Evolutionary conservation across 495 filamentous ascomycete genomes (phyloP), one percentile per base, ranked within the genome.

Genomic region (Hamigera avellanea): DNA sequence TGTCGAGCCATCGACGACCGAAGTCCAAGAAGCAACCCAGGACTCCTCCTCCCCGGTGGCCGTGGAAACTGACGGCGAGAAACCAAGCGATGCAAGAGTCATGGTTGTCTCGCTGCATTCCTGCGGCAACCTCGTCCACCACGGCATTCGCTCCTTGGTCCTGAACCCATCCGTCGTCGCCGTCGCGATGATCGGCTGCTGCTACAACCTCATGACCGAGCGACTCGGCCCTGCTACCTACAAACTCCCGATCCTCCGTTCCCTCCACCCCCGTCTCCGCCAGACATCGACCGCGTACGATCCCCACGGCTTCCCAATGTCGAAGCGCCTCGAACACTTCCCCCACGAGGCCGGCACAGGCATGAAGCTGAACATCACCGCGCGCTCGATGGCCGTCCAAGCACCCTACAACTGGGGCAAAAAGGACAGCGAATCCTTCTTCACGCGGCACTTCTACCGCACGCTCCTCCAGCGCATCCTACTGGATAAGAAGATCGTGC

Each of bases 101-200:
- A 84, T 95, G 76, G 80, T 93, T 15, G 79, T 95, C 2, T 96
- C 91, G 0, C 81, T 98, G 32, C 91, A 98, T 54, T 95, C 88
- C 14, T 98, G 91, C 56, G 91, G 91, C 36, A 96, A 95, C 49
- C 77, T 98, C 10, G 75, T 89, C n/a, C 91, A 98, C 49, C 87
- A 93, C 50, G 91, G 83, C 2, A 76, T 98, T 28, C 80, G 83
- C 5, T 91, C 91, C 3, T 68, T 98, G 29, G 56, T 83, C 10
- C 50, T 86, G 25, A 95, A 94, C 48, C 82, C 86, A 1, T 69
- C 75, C 18, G 84, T 96, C 35, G 73, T 79, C 13, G 86, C 85
- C 10, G 80, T 96, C 31, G 91, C 91, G 25, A 83, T 98, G 53
- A 83, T 98, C 28, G 91, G 91, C 25, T 98, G 91, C 64, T 98